These are phyloP conservation scores for Eucalyptus leucophloia DNA, from an alignment of 345 rosid species.

Conservation along the genomic window DNA sequence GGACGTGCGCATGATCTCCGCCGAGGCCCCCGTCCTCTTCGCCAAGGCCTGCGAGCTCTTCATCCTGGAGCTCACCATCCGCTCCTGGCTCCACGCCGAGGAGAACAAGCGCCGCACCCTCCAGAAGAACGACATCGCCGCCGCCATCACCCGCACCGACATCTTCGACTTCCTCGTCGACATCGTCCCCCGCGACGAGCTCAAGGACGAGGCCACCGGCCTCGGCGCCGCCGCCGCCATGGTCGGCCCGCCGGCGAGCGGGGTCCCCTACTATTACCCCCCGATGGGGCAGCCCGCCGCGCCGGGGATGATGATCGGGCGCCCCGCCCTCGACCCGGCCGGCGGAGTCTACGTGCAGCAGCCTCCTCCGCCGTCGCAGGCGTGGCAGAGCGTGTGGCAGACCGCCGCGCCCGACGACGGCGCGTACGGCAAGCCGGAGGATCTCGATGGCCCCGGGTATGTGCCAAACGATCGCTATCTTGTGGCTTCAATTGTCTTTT, in stretches of 20 bases:
- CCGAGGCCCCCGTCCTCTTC: slow-evolving; percentile 87
- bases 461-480: background rate
- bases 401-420: slow-evolving; percentile 47
- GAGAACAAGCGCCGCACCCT: slow-evolving; percentile 89
- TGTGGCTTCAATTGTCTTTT: background rate
- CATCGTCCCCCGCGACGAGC: slow-evolving; percentile 84
- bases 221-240: background rate
- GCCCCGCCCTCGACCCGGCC: slow-evolving; percentile 71
- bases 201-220: slow-evolving; percentile 50
- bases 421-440: slow-evolving; percentile 23
- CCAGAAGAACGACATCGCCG: slow-evolving; percentile 93
- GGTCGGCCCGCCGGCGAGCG: slow-evolving; percentile 51
- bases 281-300: slow-evolving; percentile 72
- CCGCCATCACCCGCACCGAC: slow-evolving; percentile 84
- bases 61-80: slow-evolving; percentile 85
- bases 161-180: slow-evolving; percentile 89
- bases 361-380: slow-evolving; percentile 87
- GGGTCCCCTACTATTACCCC: slow-evolving; percentile 70
- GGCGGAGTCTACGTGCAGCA: background rate
- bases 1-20: slow-evolving; percentile 98
- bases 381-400: slow-evolving; percentile 97
- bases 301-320: slow-evolving; percentile 79
- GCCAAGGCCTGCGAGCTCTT: slow-evolving; percentile 95
- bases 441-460: background rate
- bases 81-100: slow-evolving; percentile 97